These are phyloP conservation scores for Spergularia azorica DNA, from an alignment of 179 eudicot species.

Conservation along the genomic window DNA sequence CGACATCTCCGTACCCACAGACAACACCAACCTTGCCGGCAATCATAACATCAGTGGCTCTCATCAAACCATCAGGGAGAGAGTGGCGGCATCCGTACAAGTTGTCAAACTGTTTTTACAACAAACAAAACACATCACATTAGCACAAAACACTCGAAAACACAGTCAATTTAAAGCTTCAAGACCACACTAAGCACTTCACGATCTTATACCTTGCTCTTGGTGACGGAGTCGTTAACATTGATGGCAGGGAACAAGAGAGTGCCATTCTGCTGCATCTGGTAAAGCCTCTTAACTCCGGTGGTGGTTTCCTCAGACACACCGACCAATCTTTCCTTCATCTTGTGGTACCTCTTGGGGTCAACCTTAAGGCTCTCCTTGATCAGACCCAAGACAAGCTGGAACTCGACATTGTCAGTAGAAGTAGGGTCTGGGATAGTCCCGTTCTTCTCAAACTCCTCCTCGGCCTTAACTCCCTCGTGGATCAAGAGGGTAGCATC, in stretches of 20 bases:
- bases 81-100: slow-evolving; percentile 92
- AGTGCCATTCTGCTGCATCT: slow-evolving; percentile 45
- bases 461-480: slow-evolving; percentile 84
- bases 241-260: slow-evolving; percentile 58
- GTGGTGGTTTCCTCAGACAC: slow-evolving; percentile 60
- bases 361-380: slow-evolving; percentile 50
- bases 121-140: slow-evolving; percentile 14
- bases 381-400: slow-evolving; percentile 64
- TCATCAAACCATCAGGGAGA: slow-evolving; percentile 77
- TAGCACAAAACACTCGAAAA: not conserved
- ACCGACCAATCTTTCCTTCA: slow-evolving; percentile 51
- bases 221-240: slow-evolving; percentile 57
- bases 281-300: slow-evolving; percentile 62
- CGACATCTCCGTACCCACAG: slow-evolving; percentile 76
- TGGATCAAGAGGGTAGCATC: slow-evolving; percentile 76
- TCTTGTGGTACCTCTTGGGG: slow-evolving; percentile 55
- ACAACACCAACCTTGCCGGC: slow-evolving; percentile 75
- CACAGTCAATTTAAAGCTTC: not conserved
- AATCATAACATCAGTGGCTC: slow-evolving; percentile 81
- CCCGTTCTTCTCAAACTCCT: slow-evolving; percentile 58
- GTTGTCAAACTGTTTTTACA: slow-evolving; percentile 59
- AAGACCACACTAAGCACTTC: not conserved
- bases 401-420: slow-evolving; percentile 72
- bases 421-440: slow-evolving; percentile 59
- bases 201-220: slow-evolving; percentile 44